A percentile compares a stretch with the other conserved stretches of the same genome.
Evolutionary conservation across 179 eudicot species (phyloP).

Genomic region (Carnegiea gigantea): DNA sequence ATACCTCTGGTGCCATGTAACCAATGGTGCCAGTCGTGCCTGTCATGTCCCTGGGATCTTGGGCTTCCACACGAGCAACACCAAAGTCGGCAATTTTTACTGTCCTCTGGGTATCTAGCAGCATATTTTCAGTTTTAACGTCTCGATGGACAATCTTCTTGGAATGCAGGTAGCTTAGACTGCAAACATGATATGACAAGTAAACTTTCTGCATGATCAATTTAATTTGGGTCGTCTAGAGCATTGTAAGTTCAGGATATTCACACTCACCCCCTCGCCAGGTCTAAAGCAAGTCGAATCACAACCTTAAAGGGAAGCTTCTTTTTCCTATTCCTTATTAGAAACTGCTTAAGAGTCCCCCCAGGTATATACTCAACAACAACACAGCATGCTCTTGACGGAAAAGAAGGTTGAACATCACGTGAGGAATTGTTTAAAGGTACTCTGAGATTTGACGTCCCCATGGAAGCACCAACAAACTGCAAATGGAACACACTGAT

Average conservation of each 20-base stretch:
- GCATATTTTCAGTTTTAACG: slow-evolving; percentile 49
- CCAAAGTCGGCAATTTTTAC: slow-evolving; percentile 48
- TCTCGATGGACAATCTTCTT: slow-evolving; percentile 54
- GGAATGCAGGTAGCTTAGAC: slow-evolving; percentile 41
- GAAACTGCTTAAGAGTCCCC: slow-evolving; percentile 46
- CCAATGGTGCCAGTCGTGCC: slow-evolving; percentile 50
- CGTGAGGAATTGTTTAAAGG: slow-evolving; percentile 31
- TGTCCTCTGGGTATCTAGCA: slow-evolving; percentile 29
- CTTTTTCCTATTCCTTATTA: slow-evolving; percentile 36
- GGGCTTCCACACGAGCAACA: slow-evolving; percentile 52
- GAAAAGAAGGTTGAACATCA: slow-evolving; percentile 16
- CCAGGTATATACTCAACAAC: slow-evolving; percentile 48
- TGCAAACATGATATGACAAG: slow-evolving; percentile 17
- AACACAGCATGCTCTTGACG: slow-evolving; percentile 48
- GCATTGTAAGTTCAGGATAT: not conserved
- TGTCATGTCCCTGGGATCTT: slow-evolving; percentile 48
- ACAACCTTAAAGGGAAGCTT: slow-evolving; percentile 46
- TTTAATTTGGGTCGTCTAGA: not conserved
- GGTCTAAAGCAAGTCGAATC: slow-evolving; percentile 41
- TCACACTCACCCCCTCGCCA: slow-evolving; percentile 46
- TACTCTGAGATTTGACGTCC: slow-evolving; percentile 42
- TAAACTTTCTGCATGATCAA: slow-evolving; percentile 1
- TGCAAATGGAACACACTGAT: slow-evolving; percentile 16
- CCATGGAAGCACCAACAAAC: slow-evolving; percentile 57
- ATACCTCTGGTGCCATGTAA: slow-evolving; percentile 54